phyloP scores from a whole-genome alignment of 2,329 filamentous ascomycete species.

The Fusarium virguliforme region DNA sequence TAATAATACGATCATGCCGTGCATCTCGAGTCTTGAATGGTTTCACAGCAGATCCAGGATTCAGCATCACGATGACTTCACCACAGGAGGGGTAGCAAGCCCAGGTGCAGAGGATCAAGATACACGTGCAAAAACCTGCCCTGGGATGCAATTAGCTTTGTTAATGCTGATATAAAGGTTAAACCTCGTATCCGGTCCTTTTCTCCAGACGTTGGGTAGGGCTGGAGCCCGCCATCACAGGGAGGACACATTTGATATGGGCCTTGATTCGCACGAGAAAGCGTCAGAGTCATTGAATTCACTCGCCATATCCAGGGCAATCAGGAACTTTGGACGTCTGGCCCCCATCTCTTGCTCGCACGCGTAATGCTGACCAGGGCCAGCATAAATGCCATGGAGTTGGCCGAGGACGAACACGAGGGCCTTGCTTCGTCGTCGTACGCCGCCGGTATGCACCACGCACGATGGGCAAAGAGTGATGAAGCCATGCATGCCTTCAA shows the following conservation, averaged over 20 bases:
- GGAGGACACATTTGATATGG: not conserved
- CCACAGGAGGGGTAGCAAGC: slow-evolving; percentile 7
- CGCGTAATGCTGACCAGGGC: not conserved
- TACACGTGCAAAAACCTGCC: not conserved
- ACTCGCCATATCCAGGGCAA: not conserved
- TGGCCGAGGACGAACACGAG: not conserved
- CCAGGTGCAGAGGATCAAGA: not conserved
- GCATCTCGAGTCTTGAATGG: not conserved
- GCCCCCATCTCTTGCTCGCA: not conserved
- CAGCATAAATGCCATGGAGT: not conserved
- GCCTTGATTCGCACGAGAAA: not conserved
- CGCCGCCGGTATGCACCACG: not conserved
- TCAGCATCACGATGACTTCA: slow-evolving; percentile 12
- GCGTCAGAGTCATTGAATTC: slow-evolving; percentile 2
- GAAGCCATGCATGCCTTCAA: not conserved
- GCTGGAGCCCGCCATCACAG: not conserved
- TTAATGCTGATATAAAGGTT: slow-evolving; percentile 8
- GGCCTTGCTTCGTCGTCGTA: not conserved
- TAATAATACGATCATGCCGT: not conserved
- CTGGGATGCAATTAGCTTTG: slow-evolving; percentile 5
- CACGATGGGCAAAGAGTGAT: not conserved
- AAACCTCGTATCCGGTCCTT: slow-evolving; percentile 4
- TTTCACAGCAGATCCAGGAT: not conserved
- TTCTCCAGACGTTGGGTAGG: not conserved
- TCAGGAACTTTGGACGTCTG: not conserved